Evolutionary conservation across 192 early-diverging fungal genomes (phyloP).

Genomic region (Allomyces macrogynus): DNA sequence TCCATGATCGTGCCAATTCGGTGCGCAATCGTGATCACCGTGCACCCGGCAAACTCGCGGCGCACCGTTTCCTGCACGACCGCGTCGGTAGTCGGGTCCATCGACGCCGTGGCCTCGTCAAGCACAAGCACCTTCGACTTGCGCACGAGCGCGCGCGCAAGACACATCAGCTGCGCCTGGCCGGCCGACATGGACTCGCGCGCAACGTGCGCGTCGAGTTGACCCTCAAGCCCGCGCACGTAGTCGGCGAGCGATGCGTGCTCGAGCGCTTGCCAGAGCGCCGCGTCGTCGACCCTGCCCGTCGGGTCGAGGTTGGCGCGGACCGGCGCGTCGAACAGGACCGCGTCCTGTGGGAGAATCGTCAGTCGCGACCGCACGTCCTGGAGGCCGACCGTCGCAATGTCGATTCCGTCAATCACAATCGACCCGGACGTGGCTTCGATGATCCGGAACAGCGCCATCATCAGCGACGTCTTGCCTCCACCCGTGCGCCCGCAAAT

Average conservation of each 20-base stretch:
- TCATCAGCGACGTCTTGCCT: conserved; percentile 41
- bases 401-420: conserved; percentile 39
- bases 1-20: conserved; percentile 73
- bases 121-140: conserved; percentile 28
- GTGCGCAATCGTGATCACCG: conserved; percentile 63
- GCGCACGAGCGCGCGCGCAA: conserved; percentile 34
- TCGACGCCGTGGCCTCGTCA: conserved; percentile 47
- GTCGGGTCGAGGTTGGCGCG: conserved; percentile 35
- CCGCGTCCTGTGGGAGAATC: conserved; percentile 31
- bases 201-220: conserved; percentile 7
- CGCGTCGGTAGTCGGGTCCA: conserved; percentile 33
- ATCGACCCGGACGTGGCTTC: conserved; percentile 34
- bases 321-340: conserved; percentile 2
- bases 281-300: conserved; percentile 20
- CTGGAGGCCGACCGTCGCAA: conserved; percentile 21
- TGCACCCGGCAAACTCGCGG: no score
- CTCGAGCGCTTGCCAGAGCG: conserved; percentile 29
- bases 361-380: conserved; percentile 40
- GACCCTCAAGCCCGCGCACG: conserved; percentile 15
- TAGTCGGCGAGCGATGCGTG: conserved; percentile 21
- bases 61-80: not conserved
- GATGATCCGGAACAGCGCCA: conserved; percentile 46
- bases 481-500: conserved; percentile 37
- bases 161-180: conserved; percentile 40
- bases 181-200: conserved; percentile 14